phyloP scores from a whole-genome alignment of 2,329 filamentous ascomycete species.

The Talaromyces sp. region DNA sequence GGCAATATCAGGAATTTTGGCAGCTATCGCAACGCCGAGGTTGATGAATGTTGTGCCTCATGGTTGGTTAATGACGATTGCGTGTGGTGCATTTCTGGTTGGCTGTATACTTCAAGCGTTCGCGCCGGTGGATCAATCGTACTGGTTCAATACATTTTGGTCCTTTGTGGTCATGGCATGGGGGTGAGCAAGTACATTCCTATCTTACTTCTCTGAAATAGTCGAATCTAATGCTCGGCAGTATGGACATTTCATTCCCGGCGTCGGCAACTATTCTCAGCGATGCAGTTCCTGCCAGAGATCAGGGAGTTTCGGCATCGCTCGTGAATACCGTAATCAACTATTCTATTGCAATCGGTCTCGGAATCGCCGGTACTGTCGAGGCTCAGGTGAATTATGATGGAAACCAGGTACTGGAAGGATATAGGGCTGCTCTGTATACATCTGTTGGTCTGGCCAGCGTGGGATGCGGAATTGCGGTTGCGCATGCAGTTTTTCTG shows the following conservation, averaged over 20 bases:
- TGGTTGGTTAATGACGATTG: slow-evolving; percentile 31
- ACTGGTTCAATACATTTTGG: slow-evolving; percentile 37
- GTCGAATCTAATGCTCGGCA: not conserved
- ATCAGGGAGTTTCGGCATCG: slow-evolving; percentile 54
- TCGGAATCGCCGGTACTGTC: slow-evolving; percentile 65
- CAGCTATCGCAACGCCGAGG: slow-evolving; percentile 28
- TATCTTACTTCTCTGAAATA: not conserved
- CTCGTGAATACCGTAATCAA: slow-evolving; percentile 64
- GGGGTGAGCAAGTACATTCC: not conserved
- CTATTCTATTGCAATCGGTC: slow-evolving; percentile 62
- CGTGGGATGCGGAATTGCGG: not conserved
- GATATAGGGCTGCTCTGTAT: not conserved
- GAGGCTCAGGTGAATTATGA: slow-evolving; percentile 24
- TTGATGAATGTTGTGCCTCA: slow-evolving; percentile 25
- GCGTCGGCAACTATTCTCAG: slow-evolving; percentile 60
- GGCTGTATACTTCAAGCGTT: slow-evolving; percentile 39
- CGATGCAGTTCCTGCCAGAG: slow-evolving; percentile 46
- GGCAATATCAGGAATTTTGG: slow-evolving; percentile 29
- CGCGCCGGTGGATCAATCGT: slow-evolving; percentile 36
- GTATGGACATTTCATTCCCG: slow-evolving; percentile 61
- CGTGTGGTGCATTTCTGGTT: slow-evolving; percentile 26
- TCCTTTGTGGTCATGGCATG: slow-evolving; percentile 22
- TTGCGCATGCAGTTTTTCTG: not conserved
- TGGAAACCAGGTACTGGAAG: not conserved
- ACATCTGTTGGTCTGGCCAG: not conserved